Evolutionary conservation across 768 basidiomycete genomes (phyloP), one percentile per base, ranked within the genome.

Genomic region (Kwoniella sp.): DNA sequence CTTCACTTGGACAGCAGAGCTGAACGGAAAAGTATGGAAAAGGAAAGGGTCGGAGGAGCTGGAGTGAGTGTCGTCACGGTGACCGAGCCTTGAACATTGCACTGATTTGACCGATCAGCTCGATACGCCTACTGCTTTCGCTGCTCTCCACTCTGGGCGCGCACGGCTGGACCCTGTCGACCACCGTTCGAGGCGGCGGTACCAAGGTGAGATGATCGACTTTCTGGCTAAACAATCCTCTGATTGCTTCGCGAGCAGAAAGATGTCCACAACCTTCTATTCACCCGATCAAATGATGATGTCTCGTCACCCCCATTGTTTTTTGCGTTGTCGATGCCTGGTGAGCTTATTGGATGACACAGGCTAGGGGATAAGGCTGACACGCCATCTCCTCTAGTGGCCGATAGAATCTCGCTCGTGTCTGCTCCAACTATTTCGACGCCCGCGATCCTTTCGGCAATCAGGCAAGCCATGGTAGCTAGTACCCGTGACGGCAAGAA

Each of bases 321-420:
- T 46, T 70, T 70, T 40, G 69, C 69, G 9, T 5, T 70, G 2
- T 67, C 65, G 20, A 33, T 70, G 3, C 69, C 69, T 14, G 26
- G 69, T 67, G 15, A 59, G 65, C 39, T 37, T n/a, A 34, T 3
- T 0, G 22, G 19, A 3, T 22, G 20, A 17, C 1, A 12, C 3
- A 49, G 36, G 6, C 19, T 38, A 5, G 19, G 4, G 14, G 11
- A 3, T 19, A 19, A 20, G 37, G 19, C 61, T 62, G 42, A 63
- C 38, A n/a, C n/a, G 1, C 36, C 29, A 15, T 4, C 25, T 17
- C 7, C 17, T 22, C 8, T 40, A 70, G 69, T 70, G 20, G 55
- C 63, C 3, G 65, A 70, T 39, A 50, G 65, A 11, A 49, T 70
- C n/a, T 70, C 69, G 9, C 50, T 70, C 36, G 63, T 70, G 45